Evolutionary conservation across 2,329 filamentous ascomycete genomes (phyloP).

Genomic region (Knoxdaviesia proteae): DNA sequence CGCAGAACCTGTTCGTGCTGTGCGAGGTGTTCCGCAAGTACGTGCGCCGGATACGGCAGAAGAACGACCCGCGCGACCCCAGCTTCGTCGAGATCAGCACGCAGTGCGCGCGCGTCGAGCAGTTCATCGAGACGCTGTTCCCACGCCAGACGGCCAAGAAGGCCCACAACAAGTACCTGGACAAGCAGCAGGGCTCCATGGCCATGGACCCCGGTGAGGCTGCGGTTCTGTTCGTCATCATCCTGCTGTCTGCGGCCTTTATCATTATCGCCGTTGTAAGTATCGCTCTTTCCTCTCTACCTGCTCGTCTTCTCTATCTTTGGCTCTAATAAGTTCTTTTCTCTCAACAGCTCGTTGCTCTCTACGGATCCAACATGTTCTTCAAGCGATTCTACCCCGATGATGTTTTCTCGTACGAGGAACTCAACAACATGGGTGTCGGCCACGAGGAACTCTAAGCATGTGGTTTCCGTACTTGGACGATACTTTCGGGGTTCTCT

Average conservation of each 20-base stretch:
- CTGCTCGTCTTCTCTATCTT: no score
- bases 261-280: constrained; percentile 66
- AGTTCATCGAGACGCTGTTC: constrained; percentile 89
- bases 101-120: constrained; percentile 71
- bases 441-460: no score
- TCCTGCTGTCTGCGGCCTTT: constrained; percentile 46
- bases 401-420: no score
- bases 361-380: no score
- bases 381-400: no score
- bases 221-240: constrained; percentile 43
- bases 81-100: constrained; percentile 84
- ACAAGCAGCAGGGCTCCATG: constrained; percentile 18
- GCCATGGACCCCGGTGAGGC: constrained; percentile 35
- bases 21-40: constrained; percentile 69
- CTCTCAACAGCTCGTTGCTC: no score
- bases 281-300: constrained; percentile 4
- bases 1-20: constrained; percentile 66
- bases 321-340: no score
- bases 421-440: no score
- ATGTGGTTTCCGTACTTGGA: no score
- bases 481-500: no score
- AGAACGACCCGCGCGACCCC: constrained; percentile 84
- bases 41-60: constrained; percentile 64
- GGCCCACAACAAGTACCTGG: constrained; percentile 19
- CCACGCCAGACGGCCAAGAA: constrained; percentile 57